These are phyloP conservation scores for Phoma sp. DNA, from an alignment of 2,329 filamentous ascomycete species.

Conservation along the genomic window DNA sequence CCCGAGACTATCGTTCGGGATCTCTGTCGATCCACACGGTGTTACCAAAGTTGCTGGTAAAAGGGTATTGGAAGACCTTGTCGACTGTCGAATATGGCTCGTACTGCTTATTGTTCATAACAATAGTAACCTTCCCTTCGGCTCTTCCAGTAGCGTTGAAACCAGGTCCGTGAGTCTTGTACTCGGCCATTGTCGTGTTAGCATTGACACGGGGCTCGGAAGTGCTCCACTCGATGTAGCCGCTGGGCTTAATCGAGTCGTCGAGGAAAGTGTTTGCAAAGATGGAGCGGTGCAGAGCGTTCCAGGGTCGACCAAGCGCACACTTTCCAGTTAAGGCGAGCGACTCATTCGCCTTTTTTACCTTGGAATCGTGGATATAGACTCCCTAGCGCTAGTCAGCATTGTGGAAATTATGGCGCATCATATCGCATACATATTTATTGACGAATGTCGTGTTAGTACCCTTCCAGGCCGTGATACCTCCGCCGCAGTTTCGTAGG, in stretches of 20 bases:
- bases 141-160: slow-evolving; percentile 59
- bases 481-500: slow-evolving; percentile 69
- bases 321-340: slow-evolving; percentile 55
- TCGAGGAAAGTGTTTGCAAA: slow-evolving; percentile 65
- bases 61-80: slow-evolving; percentile 46
- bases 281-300: slow-evolving; percentile 63
- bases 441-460: slow-evolving; percentile 71
- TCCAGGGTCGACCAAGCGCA: slow-evolving; percentile 69
- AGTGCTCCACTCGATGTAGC: slow-evolving; percentile 63
- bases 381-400: slow-evolving; percentile 53
- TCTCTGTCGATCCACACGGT: slow-evolving; percentile 57
- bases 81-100: slow-evolving; percentile 30
- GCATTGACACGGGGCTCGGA: slow-evolving; percentile 49
- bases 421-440: slow-evolving; percentile 57
- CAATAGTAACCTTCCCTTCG: slow-evolving; percentile 53
- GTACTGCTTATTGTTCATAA: slow-evolving; percentile 52
- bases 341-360: slow-evolving; percentile 63
- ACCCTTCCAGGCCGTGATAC: slow-evolving; percentile 74
- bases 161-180: slow-evolving; percentile 60
- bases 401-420: background rate
- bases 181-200: slow-evolving; percentile 66
- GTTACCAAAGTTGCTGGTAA: slow-evolving; percentile 53
- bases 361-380: slow-evolving; percentile 65
- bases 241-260: slow-evolving; percentile 59
- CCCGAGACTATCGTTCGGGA: slow-evolving; percentile 20